These are phyloP conservation scores for Suhomyces sp. DNA, from an alignment of 805 yeast genomes.

Conservation along the genomic window DNA sequence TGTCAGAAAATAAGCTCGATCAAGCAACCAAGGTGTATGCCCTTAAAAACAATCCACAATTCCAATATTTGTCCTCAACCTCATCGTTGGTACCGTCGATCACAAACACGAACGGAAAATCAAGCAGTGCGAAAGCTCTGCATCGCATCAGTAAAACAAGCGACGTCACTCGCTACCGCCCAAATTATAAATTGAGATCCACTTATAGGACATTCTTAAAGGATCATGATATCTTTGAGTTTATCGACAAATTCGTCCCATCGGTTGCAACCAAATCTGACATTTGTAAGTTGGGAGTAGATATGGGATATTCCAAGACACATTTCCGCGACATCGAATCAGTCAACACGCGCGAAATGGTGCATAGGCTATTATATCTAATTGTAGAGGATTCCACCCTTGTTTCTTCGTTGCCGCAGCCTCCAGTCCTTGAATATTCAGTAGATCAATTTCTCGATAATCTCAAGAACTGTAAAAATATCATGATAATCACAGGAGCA, in stretches of 20 bases:
- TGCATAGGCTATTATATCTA: slow-evolving; percentile 8
- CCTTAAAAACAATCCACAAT: background rate
- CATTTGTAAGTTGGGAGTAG: slow-evolving; percentile 11
- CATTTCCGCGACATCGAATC: slow-evolving; percentile 4
- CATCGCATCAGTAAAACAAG: background rate
- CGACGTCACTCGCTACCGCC: background rate
- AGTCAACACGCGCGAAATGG: slow-evolving; percentile 7
- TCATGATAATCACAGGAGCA: slow-evolving; percentile 85
- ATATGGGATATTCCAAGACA: slow-evolving; percentile 15
- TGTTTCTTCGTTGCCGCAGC: background rate
- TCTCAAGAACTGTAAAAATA: slow-evolving; percentile 31
- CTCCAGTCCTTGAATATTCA: slow-evolving; percentile 4
- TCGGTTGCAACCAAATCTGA: slow-evolving; percentile 11
- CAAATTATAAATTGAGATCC: background rate
- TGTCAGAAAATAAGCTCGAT: background rate
- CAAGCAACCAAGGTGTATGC: background rate
- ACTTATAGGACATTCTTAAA: slow-evolving; percentile 12
- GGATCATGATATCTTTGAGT: slow-evolving; percentile 12
- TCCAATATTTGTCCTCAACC: background rate
- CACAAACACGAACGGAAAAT: background rate
- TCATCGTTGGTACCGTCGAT: background rate
- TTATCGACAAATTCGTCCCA: slow-evolving; percentile 14
- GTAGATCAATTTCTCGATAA: slow-evolving; percentile 13
- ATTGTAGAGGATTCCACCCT: slow-evolving; percentile 8
- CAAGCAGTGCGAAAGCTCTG: background rate